These are phyloP conservation scores for Penicillium pulvis DNA, from an alignment of 495 filamentous ascomycete species.

Conservation along the genomic window DNA sequence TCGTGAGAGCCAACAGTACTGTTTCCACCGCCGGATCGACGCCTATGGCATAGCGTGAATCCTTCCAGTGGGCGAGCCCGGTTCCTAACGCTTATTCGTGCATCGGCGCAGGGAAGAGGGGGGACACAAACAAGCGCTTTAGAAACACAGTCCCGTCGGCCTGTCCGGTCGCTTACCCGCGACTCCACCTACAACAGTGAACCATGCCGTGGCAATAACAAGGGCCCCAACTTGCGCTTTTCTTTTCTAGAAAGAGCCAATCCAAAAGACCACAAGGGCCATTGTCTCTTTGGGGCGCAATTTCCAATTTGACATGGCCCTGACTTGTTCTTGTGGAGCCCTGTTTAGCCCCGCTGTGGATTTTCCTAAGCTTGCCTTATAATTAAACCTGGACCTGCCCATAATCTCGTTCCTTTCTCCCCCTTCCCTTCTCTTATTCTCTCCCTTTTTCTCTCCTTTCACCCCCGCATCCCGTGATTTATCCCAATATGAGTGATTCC, in stretches of 20 bases:
- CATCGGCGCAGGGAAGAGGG: background rate
- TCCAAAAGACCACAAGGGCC: background rate
- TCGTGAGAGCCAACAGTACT: background rate
- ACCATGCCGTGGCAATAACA: background rate
- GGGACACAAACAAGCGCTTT: background rate
- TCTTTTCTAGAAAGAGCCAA: background rate
- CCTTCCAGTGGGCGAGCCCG: constrained; percentile 1
- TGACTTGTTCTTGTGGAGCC: background rate
- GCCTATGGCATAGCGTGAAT: constrained; percentile 6
- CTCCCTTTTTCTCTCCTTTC: background rate
- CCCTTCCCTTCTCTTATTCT: constrained; percentile 3
- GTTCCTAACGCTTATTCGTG: background rate
- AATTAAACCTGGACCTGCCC: background rate
- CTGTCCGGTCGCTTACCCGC: background rate
- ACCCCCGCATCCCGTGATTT: background rate
- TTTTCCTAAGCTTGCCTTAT: constrained; percentile 3
- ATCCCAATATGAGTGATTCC: constrained; percentile 22
- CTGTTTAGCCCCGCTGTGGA: constrained; percentile 9
- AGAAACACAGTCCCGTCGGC: background rate
- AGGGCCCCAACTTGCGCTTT: background rate
- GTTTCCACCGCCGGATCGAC: constrained; percentile 6
- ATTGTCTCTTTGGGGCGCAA: background rate
- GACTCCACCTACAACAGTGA: background rate
- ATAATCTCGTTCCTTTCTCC: background rate
- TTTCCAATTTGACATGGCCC: background rate